Conservation (phyloP, 352 stramenopile genomes). For the Phytophthora europaea region DNA sequence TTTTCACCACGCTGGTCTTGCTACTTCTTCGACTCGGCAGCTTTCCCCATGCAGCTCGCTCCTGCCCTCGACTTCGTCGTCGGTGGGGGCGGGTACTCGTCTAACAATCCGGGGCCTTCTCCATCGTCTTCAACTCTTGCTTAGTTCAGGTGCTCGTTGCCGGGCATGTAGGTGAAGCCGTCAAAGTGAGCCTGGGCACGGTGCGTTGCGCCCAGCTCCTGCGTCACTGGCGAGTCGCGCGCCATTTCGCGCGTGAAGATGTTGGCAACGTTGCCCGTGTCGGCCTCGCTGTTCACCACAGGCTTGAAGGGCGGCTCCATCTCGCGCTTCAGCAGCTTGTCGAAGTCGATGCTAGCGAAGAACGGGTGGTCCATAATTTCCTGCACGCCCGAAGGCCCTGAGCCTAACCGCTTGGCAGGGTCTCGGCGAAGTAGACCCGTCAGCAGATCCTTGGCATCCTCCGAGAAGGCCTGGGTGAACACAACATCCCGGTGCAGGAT, state of each 20-base stretch:
- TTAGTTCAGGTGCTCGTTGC: conserved; percentile 64
- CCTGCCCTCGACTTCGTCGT: conserved; percentile 33
- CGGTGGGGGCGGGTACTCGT: conserved; percentile 33
- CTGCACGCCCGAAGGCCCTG: conserved; percentile 81
- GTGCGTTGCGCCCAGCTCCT: conserved; percentile 86
- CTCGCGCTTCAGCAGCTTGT: conserved; percentile 82
- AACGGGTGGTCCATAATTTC: conserved; percentile 93
- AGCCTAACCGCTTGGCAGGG: conserved; percentile 85
- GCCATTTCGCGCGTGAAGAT: conserved; percentile 89
- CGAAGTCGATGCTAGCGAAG: conserved; percentile 89
- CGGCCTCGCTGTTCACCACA: conserved; percentile 83
- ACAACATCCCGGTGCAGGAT: conserved; percentile 92
- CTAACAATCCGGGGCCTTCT: conserved; percentile 34
- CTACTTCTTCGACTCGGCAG: conserved; percentile 27
- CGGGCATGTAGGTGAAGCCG: conserved; percentile 94
- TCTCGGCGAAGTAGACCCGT: conserved; percentile 84
- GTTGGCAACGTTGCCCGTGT: conserved; percentile 90
- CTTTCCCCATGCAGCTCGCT: conserved; percentile 36
- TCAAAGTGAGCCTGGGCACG: conserved; percentile 92
- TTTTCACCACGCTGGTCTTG: conserved; percentile 22
- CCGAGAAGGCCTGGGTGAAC: conserved; percentile 89
- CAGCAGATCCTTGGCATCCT: conserved; percentile 89
- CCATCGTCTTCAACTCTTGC: conserved; percentile 26
- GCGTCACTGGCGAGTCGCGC: conserved; percentile 90
- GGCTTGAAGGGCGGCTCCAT: conserved; percentile 91